Conservation (phyloP, 345 rosid genomes). For the Lagerstroemia speciosa region DNA sequence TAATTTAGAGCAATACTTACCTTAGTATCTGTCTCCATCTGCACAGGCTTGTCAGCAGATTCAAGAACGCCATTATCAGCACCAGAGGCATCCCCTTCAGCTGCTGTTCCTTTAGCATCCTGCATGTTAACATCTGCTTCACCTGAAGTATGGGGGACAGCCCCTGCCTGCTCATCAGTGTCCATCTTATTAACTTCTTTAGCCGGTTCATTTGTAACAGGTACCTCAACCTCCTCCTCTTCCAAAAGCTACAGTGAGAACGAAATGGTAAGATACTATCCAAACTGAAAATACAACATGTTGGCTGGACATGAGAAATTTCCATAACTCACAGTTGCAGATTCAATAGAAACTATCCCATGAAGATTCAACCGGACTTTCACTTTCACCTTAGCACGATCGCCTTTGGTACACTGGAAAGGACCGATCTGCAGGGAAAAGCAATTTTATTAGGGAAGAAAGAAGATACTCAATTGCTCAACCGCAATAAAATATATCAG, state of each 20-base stretch:
- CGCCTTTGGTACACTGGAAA: conserved; percentile 66
- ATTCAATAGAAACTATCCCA: conserved; percentile 76
- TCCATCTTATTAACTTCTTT: conserved; percentile 70
- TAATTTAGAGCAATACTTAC: conserved; percentile 19
- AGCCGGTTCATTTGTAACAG: conserved; percentile 52
- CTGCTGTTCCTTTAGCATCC: conserved; percentile 53
- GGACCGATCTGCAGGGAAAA: conserved; percentile 71
- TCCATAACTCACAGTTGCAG: conserved; percentile 64
- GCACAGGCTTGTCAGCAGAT: conserved; percentile 58
- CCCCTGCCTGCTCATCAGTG: conserved; percentile 48
- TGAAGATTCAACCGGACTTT: conserved; percentile 85
- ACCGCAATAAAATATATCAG: neutral
- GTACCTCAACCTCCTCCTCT: conserved; percentile 86
- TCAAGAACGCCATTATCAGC: conserved; percentile 71
- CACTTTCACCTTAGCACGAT: conserved; percentile 81
- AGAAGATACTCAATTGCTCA: neutral
- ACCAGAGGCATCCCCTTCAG: conserved; percentile 34
- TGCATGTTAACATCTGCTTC: conserved; percentile 75
- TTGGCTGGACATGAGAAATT: neutral
- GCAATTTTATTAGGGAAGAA: neutral
- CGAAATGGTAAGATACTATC: neutral
- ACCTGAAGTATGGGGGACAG: conserved; percentile 35
- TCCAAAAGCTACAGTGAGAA: conserved; percentile 59
- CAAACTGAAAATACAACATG: neutral
- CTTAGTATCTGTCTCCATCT: conserved; percentile 85